A percentile compares a stretch with the other conserved stretches of the same genome.
Conservation (phyloP, 2,329 filamentous ascomycete species). For the Thermothelomyces thermophilus region DNA sequence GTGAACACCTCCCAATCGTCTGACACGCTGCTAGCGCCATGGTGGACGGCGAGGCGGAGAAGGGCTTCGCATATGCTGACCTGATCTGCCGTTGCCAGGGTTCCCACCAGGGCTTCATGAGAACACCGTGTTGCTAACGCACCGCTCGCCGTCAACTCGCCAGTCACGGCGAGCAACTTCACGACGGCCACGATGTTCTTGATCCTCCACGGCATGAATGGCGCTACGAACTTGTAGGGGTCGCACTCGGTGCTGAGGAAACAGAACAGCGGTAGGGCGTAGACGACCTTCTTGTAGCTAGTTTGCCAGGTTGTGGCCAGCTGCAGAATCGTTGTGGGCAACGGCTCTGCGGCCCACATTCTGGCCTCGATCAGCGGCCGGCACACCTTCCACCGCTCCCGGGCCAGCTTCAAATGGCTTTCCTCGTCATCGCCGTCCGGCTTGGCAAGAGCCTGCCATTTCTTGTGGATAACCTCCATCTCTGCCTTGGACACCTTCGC, state of each 20-base stretch:
- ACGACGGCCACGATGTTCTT: conserved; percentile 46
- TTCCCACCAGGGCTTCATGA: conserved; percentile 25
- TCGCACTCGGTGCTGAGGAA: conserved; percentile 43
- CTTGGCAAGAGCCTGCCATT: conserved; percentile 17
- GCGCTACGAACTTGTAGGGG: conserved; percentile 43
- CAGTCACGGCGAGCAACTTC: conserved; percentile 46
- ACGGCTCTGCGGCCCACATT: conserved; percentile 45
- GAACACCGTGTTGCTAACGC: conserved; percentile 25
- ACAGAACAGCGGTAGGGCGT: conserved; percentile 41
- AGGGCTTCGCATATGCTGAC: conserved; percentile 48
- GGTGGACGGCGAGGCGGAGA: conserved; percentile 41
- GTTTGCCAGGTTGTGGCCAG: conserved; percentile 40
- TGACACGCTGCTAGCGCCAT: conserved; percentile 37
- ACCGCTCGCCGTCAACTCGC: conserved; percentile 32
- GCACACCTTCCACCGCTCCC: conserved; percentile 34
- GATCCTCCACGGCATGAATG: conserved; percentile 45
- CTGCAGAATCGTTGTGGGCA: conserved; percentile 40
- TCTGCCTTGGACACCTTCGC: conserved; percentile 23
- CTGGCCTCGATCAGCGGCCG: conserved; percentile 32
- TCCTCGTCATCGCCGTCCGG: conserved; percentile 8
- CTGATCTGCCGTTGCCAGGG: conserved; percentile 42
- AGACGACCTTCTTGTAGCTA: conserved; percentile 36
- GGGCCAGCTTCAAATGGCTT: conserved; percentile 26
- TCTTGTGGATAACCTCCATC: conserved; percentile 26
- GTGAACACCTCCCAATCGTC: conserved; percentile 41